Percentiles rank a stretch among this genome's conserved stretches.
Conservation (phyloP, 2,329 filamentous ascomycete genomes). For the Colletotrichum sp. region DNA sequence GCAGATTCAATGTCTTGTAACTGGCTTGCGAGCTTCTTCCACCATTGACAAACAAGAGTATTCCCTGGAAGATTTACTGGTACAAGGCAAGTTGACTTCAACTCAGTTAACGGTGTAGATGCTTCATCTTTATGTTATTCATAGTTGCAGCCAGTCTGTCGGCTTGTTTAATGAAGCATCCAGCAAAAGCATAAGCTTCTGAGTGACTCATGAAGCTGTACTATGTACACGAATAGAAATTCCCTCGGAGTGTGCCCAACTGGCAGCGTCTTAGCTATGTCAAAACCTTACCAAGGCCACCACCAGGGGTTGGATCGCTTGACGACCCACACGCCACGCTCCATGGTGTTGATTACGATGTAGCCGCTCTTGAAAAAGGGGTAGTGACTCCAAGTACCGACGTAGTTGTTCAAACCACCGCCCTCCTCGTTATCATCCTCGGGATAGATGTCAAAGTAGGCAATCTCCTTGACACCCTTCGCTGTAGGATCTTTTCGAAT, state of each 20-base stretch:
- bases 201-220: not conserved
- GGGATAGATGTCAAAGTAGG: conserved; percentile 23
- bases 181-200: not conserved
- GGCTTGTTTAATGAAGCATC: accelerated
- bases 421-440: conserved; percentile 20
- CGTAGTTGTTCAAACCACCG: conserved; percentile 37
- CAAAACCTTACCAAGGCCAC: conserved; percentile 1
- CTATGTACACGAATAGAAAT: not conserved
- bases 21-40: no score
- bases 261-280: not conserved
- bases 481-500: conserved; percentile 47
- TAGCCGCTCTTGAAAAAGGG: conserved; percentile 44
- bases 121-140: no score
- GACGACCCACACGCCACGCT: conserved; percentile 44
- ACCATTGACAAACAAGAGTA: no score
- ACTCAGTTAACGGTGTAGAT: no score
- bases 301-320: conserved; percentile 27
- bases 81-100: no score
- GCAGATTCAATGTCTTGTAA: no score
- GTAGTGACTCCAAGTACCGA: conserved; percentile 48
- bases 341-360: conserved; percentile 54
- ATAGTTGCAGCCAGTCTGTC: no score
- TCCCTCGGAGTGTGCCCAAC: not conserved
- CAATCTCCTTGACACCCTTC: conserved; percentile 43
- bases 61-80: no score